Evolutionary conservation across 2,329 filamentous ascomycete species (phyloP), one percentile per base, ranked within the genome.

Genomic region (Acarospora socialis): DNA sequence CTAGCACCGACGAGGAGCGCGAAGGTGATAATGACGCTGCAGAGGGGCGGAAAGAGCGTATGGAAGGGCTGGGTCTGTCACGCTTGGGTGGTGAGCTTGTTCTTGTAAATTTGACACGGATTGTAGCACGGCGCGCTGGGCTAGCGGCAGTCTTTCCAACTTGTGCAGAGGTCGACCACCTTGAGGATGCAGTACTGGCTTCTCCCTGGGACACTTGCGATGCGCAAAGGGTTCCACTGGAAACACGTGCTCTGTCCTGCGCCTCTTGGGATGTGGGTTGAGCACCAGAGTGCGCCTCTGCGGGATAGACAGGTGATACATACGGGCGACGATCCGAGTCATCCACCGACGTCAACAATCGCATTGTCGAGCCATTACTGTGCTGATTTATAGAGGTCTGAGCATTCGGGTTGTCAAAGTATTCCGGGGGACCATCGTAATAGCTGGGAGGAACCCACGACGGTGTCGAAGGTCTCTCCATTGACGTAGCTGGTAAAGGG

Each of bases 291-390:
- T 48, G 45, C 22, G 45, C 50, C 19, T 44, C 41, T 9, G 52
- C 49, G 30, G 45, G 32, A 4, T 41, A 39, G 17, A 44, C 46
- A 22, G 44, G 32, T 25, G 46, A 46, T 29, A 44, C 46, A 34
- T 46, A 43, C 35, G 49, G 19, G 23, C 53, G 49, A 19, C 48
- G 46, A 17, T 59, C 54, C 10, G 53, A 42, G 18, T 55, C 51
- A 7, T 52, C 46, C 19, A 46, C 52, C 7, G 54, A 54, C 4
- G 60, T 59, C 17, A 65, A 43, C 37, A 65, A 43, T 21, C 60
- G 54, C 57, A 64, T 58, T 0, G 61, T 60, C 6, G 55, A 47
- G 15, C 51, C 50, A 45, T 55, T 52, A 8, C 49, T 45, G 17
- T 30, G 22, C 28, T 38, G 28, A 14, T 36, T 41, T 4, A 39